phyloP scores from a whole-genome alignment of 2,329 filamentous ascomycete genomes.

The Trichoderma pleuroti region DNA sequence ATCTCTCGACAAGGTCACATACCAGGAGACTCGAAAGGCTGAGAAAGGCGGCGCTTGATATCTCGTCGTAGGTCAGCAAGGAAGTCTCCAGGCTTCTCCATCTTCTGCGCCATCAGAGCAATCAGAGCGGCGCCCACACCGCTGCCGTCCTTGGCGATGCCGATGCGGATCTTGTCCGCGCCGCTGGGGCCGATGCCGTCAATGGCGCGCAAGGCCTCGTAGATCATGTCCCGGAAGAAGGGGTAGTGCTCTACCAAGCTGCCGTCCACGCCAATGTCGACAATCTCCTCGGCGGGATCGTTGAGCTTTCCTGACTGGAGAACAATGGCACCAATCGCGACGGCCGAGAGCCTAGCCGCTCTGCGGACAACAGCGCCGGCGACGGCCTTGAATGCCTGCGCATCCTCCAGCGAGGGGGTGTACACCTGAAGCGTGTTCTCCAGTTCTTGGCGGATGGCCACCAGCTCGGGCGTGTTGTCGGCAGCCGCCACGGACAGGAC shows the following conservation, averaged over 20 bases:
- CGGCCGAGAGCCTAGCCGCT: slow-evolving; percentile 80
- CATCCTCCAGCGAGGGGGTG: slow-evolving; percentile 76
- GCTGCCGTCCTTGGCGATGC: slow-evolving; percentile 94
- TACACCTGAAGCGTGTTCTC: slow-evolving; percentile 73
- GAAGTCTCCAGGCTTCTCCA: slow-evolving; percentile 51
- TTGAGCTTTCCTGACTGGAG: slow-evolving; percentile 72
- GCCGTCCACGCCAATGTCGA: slow-evolving; percentile 92
- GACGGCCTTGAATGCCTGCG: slow-evolving; percentile 80
- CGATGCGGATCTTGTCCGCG: slow-evolving; percentile 85
- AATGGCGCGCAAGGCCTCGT: slow-evolving; percentile 74
- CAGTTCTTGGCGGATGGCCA: slow-evolving; percentile 71
- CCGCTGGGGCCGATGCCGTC: slow-evolving; percentile 73
- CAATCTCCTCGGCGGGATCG: slow-evolving; percentile 62
- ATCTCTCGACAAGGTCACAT: slow-evolving; percentile 21
- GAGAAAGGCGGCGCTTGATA: slow-evolving; percentile 35
- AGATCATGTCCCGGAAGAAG: slow-evolving; percentile 81
- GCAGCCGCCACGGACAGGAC: slow-evolving; percentile 84
- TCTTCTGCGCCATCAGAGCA: slow-evolving; percentile 77
- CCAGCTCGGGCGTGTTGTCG: slow-evolving; percentile 69
- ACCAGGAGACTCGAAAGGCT: slow-evolving; percentile 30
- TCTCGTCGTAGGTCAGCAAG: slow-evolving; percentile 41
- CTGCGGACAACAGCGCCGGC: slow-evolving; percentile 82
- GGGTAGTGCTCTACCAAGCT: slow-evolving; percentile 95
- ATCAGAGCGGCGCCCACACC: slow-evolving; percentile 83
- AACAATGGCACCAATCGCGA: slow-evolving; percentile 81